These are phyloP conservation scores for Coprinopsis marcescibilis DNA, from an alignment of 768 basidiomycete genomes.

Conservation along the genomic window DNA sequence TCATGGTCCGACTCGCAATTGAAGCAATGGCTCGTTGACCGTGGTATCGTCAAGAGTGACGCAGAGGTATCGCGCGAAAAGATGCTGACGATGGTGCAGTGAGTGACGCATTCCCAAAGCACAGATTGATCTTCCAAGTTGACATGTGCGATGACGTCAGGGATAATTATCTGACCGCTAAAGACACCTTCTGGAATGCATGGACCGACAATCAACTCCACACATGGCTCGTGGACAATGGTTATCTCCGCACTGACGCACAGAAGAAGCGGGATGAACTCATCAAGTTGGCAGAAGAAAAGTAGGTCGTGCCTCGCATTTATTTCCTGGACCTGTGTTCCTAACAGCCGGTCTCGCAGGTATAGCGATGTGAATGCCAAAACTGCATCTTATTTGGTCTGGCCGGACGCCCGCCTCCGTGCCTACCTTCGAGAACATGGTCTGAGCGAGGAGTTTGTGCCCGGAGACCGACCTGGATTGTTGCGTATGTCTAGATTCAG, in stretches of 20 bases:
- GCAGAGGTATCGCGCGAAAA: conserved; percentile 66
- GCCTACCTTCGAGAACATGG: conserved; percentile 81
- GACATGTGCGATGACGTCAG: conserved; percentile 28
- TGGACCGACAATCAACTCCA: conserved; percentile 76
- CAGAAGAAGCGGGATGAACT: conserved; percentile 72
- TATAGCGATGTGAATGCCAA: conserved; percentile 40
- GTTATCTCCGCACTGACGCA: conserved; percentile 54
- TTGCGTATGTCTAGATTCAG: conserved; percentile 72
- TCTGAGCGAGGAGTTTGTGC: conserved; percentile 62
- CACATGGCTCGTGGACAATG: conserved; percentile 69
- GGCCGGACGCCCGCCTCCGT: conserved; percentile 91
- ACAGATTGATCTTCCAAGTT: background rate
- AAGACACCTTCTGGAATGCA: conserved; percentile 54
- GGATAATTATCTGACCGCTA: conserved; percentile 60
- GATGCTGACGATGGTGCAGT: conserved; percentile 68
- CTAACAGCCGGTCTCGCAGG: conserved; percentile 26
- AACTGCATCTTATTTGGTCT: conserved; percentile 67
- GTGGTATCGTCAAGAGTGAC: conserved; percentile 67
- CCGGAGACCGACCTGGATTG: conserved; percentile 64
- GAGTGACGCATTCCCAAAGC: conserved; percentile 18
- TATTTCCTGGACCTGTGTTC: background rate
- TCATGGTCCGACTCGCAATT: conserved; percentile 78
- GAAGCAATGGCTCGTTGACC: conserved; percentile 72
- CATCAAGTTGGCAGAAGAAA: conserved; percentile 62
- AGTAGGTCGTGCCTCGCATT: conserved; percentile 34